These are phyloP conservation scores for Jaltomata sinuosa DNA, from an alignment of 257 asterid genomes.

Conservation along the genomic window DNA sequence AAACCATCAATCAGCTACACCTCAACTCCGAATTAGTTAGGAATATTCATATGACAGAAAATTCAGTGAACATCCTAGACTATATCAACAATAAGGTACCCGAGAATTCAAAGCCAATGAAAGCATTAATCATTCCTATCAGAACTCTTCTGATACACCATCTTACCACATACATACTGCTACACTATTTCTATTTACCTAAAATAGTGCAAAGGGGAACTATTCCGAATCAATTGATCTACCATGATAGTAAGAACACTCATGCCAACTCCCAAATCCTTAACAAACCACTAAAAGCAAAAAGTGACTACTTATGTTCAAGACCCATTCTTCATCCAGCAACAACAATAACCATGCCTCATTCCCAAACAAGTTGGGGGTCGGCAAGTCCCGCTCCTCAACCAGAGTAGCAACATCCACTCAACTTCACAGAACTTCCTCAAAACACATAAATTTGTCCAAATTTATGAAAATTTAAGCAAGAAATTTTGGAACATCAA, in stretches of 20 bases:
- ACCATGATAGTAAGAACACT: not conserved
- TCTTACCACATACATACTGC: not conserved
- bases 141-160: not conserved
- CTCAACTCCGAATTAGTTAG: not conserved
- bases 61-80: not conserved
- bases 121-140: not conserved
- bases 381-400: not conserved
- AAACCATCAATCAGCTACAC: not conserved
- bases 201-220: not conserved
- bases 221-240: not conserved
- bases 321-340: not conserved
- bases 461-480: not conserved
- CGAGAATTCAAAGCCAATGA: not conserved
- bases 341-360: not conserved
- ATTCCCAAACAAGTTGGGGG: not conserved
- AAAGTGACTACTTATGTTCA: not conserved
- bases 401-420: not conserved
- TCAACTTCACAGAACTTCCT: not conserved
- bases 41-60: not conserved
- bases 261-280: not conserved
- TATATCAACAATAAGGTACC: not conserved
- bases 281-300: not conserved
- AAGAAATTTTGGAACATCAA: not conserved
- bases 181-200: not conserved
- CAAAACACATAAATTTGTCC: not conserved